These are phyloP conservation scores for Coprinellus aureogranulatus DNA, from an alignment of 768 basidiomycete genomes.

Conservation along the genomic window DNA sequence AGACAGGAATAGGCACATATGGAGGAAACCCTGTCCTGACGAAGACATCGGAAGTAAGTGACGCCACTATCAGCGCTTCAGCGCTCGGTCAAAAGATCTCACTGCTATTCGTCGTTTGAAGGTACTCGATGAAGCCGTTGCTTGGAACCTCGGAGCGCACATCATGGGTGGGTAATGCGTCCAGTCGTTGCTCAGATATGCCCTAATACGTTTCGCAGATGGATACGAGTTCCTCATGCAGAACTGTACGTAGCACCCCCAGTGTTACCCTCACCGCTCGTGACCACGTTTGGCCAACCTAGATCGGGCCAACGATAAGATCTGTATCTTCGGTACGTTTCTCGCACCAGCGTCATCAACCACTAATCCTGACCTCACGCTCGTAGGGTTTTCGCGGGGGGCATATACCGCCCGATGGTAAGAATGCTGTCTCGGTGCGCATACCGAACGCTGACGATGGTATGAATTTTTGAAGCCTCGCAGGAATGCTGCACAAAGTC, in stretches of 20 bases:
- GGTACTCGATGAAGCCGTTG: constrained; percentile 43
- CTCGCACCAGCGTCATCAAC: neutral
- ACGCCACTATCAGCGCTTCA: neutral
- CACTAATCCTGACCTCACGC: neutral
- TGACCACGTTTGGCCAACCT: too few species aligned
- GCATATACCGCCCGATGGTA: constrained; percentile 52
- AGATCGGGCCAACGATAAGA: constrained; percentile 49
- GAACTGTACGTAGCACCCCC: constrained; percentile 35
- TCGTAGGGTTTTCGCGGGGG: constrained; percentile 52
- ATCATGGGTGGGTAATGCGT: constrained; percentile 39
- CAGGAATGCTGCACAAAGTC: constrained; percentile 57
- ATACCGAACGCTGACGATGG: too few species aligned
- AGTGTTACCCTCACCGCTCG: constrained; percentile 3
- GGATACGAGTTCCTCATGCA: constrained; percentile 63
- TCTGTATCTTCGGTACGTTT: constrained; percentile 54
- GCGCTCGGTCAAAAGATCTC: too few species aligned
- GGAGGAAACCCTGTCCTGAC: constrained; percentile 41
- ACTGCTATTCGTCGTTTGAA: constrained; percentile 9
- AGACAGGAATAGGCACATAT: constrained; percentile 59
- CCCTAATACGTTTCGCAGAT: constrained; percentile 23
- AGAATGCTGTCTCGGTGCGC: too few species aligned
- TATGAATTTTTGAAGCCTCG: constrained; percentile 29
- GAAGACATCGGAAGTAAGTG: constrained; percentile 39
- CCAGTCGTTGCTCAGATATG: neutral
- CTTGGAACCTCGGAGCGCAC: constrained; percentile 51